These are phyloP conservation scores for Apiosordaria backusii DNA, from an alignment of 495 filamentous ascomycete species.

Conservation along the genomic window DNA sequence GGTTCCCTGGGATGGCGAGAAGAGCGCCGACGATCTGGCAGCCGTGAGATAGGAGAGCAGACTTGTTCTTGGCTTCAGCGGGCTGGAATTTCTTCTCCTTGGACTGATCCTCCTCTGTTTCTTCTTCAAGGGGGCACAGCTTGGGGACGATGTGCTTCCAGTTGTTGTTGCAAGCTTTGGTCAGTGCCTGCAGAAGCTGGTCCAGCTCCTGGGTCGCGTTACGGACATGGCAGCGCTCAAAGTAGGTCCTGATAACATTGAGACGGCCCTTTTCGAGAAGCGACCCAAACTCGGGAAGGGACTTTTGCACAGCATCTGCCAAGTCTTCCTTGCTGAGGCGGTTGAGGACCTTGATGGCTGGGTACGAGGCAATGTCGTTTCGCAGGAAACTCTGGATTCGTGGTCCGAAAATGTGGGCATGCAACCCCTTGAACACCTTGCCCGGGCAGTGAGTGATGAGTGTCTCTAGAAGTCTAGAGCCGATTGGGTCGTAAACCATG, in stretches of 20 bases:
- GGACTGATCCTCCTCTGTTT: conserved; percentile 33
- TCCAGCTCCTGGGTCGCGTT: conserved; percentile 52
- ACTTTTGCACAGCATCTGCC: conserved; percentile 59
- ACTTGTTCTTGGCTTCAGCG: conserved; percentile 38
- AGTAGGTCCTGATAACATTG: conserved; percentile 70
- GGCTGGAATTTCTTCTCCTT: conserved; percentile 27
- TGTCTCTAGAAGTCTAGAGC: conserved; percentile 83
- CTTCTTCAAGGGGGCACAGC: conserved; percentile 51
- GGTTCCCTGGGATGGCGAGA: conserved; percentile 40
- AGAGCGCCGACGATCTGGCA: conserved; percentile 42
- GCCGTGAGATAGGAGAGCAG: conserved; percentile 43
- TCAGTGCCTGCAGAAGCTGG: conserved; percentile 57
- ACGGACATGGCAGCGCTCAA: conserved; percentile 76
- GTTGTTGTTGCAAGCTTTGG: conserved; percentile 55
- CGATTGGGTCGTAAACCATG: conserved; percentile 82
- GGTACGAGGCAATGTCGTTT: conserved; percentile 86
- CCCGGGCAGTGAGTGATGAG: conserved; percentile 76
- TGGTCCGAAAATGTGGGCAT: conserved; percentile 68
- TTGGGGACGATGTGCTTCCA: conserved; percentile 52
- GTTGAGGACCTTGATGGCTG: conserved; percentile 73
- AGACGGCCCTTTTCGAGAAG: conserved; percentile 72
- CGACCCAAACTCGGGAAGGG: conserved; percentile 63
- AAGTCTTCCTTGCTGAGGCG: conserved; percentile 81
- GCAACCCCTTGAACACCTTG: conserved; percentile 82
- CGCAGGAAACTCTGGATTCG: conserved; percentile 73